Evolutionary conservation across 345 rosid genomes (phyloP).

Genomic region (Murraya koenigii): DNA sequence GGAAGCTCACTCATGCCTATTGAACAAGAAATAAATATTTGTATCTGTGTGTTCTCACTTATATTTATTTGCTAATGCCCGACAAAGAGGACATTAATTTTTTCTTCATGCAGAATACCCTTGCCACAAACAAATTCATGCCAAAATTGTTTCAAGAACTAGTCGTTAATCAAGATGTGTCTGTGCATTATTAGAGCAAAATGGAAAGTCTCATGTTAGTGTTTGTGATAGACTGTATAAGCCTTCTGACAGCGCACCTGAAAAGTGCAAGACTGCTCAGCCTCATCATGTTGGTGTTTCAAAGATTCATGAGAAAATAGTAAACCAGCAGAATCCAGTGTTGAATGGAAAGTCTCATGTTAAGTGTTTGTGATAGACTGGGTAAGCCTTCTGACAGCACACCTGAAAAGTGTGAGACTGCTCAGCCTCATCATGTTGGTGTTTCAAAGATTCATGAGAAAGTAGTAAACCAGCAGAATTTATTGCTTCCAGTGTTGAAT

Average conservation of each 20-base stretch:
- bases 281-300: conserved; percentile 2
- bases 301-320: conserved; percentile 13
- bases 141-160: no score
- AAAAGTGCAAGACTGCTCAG: not conserved
- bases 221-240: conserved; percentile 41
- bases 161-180: no score
- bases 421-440: conserved; percentile 7
- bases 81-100: no score
- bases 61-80: no score
- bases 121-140: no score
- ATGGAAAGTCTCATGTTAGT: conserved; percentile 20
- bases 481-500: conserved; percentile 21
- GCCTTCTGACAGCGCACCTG: conserved; percentile 9
- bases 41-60: no score
- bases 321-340: conserved; percentile 21
- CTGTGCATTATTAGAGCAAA: no score
- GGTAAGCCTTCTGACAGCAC: conserved; percentile 14
- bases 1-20: no score
- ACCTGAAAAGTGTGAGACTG: not conserved
- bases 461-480: conserved; percentile 17
- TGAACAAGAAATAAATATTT: no score
- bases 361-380: conserved; percentile 46
- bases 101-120: no score
- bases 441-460: conserved; percentile 10
- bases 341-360: conserved; percentile 10